Conservation (phyloP, 345 rosid species). For the Iberis pinnata region DNA sequence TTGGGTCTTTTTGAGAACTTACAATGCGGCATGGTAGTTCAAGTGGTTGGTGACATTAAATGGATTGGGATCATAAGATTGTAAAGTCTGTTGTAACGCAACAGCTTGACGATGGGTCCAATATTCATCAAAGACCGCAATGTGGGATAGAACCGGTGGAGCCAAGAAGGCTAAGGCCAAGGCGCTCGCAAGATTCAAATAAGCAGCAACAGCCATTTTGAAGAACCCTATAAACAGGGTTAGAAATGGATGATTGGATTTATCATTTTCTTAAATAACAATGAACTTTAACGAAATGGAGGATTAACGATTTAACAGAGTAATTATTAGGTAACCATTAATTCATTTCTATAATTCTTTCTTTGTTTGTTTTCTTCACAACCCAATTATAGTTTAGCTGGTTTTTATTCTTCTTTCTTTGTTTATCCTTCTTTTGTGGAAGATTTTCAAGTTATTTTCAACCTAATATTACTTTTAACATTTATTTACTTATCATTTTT, state of each 20-base stretch:
- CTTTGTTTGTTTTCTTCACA: background rate
- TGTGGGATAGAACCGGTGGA: slow-evolving; percentile 31
- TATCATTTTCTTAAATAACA: slow-evolving; percentile 28
- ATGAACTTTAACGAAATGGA: slow-evolving; percentile 20
- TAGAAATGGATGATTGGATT: slow-evolving; percentile 18
- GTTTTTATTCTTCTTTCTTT: slow-evolving; percentile 18
- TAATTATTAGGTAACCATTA: slow-evolving; percentile 21
- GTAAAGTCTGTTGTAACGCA: slow-evolving; percentile 26
- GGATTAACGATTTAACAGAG: slow-evolving; percentile 27
- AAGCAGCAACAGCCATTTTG: slow-evolving; percentile 11
- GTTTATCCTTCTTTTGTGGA: slow-evolving; percentile 31
- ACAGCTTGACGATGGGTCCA: slow-evolving; percentile 40
- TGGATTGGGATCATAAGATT: slow-evolving; percentile 47
- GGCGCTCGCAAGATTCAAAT: slow-evolving; percentile 18
- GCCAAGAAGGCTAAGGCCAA: slow-evolving; percentile 10
- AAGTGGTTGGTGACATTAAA: slow-evolving; percentile 38
- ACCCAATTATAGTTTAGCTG: slow-evolving; percentile 27
- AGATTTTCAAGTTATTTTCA: slow-evolving; percentile 12
- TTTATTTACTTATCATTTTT: too few relatives aligned
- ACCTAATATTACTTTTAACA: too few relatives aligned
- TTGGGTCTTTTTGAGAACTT: background rate
- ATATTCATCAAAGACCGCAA: slow-evolving; percentile 43
- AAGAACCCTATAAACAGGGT: too few relatives aligned
- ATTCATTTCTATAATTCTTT: slow-evolving; percentile 13
- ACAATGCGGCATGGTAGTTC: slow-evolving; percentile 33